Evolutionary conservation across 2,329 filamentous ascomycete species (phyloP).

Genomic region (Calonectria hawksworthii): DNA sequence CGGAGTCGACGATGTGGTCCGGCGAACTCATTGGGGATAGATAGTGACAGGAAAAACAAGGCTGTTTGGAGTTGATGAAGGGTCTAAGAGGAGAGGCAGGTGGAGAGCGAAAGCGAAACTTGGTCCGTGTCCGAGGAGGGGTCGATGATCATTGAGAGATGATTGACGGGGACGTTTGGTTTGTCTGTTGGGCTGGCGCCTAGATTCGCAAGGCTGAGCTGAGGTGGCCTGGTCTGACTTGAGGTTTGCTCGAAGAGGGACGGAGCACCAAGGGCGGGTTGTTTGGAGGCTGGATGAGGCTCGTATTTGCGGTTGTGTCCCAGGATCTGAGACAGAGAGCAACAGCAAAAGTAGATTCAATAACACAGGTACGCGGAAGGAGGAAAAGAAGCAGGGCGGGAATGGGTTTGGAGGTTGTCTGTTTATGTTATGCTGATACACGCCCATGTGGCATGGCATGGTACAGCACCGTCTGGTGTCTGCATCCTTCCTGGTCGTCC

Average conservation of each 20-base stretch:
- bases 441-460: conserved; percentile 6
- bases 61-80: conserved; percentile 1
- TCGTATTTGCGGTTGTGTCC: not conserved
- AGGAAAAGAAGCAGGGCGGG: not conserved
- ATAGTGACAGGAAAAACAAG: not conserved
- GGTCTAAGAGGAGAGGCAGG: conserved; percentile 10
- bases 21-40: conserved; percentile 36
- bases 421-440: conserved; percentile 8
- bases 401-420: not conserved
- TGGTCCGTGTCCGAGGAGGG: not conserved
- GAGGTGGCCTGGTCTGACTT: not conserved
- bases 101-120: not conserved
- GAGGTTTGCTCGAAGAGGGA: not conserved
- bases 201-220: not conserved
- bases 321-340: not conserved
- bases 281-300: not conserved
- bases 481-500: conserved; percentile 1
- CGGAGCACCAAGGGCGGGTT: not conserved
- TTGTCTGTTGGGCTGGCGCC: not conserved
- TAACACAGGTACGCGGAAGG: not conserved
- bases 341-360: not conserved
- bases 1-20: conserved; percentile 36
- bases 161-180: not conserved
- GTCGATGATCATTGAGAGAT: conserved; percentile 1
- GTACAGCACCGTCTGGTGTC: not conserved